These are phyloP conservation scores for Monosporascus sp. DNA, from an alignment of 2,329 filamentous ascomycete species.

Conservation along the genomic window DNA sequence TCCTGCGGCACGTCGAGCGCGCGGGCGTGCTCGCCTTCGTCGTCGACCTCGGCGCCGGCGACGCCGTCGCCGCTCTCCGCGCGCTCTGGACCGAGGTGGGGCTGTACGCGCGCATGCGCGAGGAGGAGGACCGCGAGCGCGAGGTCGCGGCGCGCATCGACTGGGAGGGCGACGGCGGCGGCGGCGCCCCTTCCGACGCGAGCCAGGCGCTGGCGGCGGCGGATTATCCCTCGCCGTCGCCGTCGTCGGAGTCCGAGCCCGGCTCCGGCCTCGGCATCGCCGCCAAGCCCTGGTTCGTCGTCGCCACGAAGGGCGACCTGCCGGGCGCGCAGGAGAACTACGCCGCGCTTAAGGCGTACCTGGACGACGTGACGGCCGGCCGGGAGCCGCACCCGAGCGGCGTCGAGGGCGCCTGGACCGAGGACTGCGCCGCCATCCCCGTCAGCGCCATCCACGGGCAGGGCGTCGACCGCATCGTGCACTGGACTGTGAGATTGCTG, in stretches of 20 bases:
- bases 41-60: constrained; percentile 73
- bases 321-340: constrained; percentile 77
- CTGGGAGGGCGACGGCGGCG: constrained; percentile 52
- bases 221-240: constrained; percentile 9
- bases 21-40: constrained; percentile 93
- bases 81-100: constrained; percentile 87
- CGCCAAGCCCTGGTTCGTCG: constrained; percentile 94
- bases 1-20: constrained; percentile 89
- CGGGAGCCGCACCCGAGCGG: constrained; percentile 68
- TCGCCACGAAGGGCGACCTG: constrained; percentile 89
- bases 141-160: constrained; percentile 53
- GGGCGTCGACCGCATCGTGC: constrained; percentile 70
- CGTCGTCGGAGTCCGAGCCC: constrained; percentile 4
- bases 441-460: constrained; percentile 86
- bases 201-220: constrained; percentile 25
- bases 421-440: constrained; percentile 68
- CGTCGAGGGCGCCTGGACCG: constrained; percentile 51
- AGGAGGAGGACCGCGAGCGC: constrained; percentile 65
- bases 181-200: constrained; percentile 6
- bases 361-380: constrained; percentile 61
- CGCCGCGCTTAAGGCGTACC: constrained; percentile 60
- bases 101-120: constrained; percentile 75
- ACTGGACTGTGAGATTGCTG: constrained; percentile 66
- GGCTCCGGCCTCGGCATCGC: constrained; percentile 64
- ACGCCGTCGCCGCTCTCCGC: constrained; percentile 74